phyloP scores from a whole-genome alignment of 1,284 basidiomycete species.

The Ceratobasidium papillatum region DNA sequence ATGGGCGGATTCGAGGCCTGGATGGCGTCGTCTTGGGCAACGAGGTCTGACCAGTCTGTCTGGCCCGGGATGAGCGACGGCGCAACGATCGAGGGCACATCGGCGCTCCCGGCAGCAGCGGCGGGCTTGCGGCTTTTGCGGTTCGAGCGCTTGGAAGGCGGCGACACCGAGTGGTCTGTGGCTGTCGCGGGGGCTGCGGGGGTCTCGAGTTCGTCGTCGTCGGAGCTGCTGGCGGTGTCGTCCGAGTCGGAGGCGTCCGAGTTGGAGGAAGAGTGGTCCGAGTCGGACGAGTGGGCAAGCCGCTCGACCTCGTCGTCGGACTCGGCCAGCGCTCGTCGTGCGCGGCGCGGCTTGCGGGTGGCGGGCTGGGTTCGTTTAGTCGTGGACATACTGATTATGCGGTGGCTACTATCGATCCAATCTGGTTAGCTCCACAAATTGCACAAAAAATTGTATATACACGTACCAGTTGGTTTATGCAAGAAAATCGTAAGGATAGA shows the following conservation, averaged over 20 bases:
- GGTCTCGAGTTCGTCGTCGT: conserved; percentile 20
- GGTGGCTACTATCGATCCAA: background rate
- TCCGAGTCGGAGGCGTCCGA: background rate
- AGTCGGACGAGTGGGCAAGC: conserved; percentile 19
- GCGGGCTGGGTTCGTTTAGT: conserved; percentile 10
- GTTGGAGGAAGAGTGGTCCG: background rate
- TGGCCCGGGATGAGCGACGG: conserved; percentile 28
- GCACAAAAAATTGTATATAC: background rate
- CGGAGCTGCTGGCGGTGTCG: background rate
- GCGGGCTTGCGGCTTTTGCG: background rate
- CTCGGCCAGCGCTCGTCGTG: conserved; percentile 24
- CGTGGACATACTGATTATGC: conserved; percentile 13
- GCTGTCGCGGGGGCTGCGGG: conserved; percentile 36
- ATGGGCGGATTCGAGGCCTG: conserved; percentile 70
- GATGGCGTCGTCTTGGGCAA: conserved; percentile 71
- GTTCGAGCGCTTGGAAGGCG: conserved; percentile 23
- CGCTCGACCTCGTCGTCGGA: conserved; percentile 37
- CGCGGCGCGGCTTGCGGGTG: conserved; percentile 35
- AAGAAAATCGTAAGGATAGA: conserved; percentile 2
- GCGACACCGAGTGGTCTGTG: conserved; percentile 17
- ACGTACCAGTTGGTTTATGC: background rate
- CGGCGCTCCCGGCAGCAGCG: background rate
- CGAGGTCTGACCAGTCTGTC: conserved; percentile 79
- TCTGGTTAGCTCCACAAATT: background rate
- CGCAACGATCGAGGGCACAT: conserved; percentile 9